Evolutionary conservation across 2,329 filamentous ascomycete genomes (phyloP).

Genomic region (Dactylellina parvicollis): DNA sequence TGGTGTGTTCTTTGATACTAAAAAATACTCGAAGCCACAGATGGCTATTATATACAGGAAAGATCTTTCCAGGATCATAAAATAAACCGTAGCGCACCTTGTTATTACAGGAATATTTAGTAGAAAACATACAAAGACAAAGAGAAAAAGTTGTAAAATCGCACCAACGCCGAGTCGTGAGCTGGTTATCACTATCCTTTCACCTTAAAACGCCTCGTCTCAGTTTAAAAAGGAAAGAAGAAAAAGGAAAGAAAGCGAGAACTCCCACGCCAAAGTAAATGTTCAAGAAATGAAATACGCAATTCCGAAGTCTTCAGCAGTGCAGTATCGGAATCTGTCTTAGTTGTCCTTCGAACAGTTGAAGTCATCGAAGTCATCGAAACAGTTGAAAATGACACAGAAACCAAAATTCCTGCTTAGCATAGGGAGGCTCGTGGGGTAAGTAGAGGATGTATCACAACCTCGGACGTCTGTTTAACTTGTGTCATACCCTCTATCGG

Average conservation of each 20-base stretch:
- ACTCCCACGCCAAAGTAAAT: not conserved
- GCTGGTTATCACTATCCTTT: conserved; percentile 14
- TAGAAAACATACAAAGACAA: not conserved
- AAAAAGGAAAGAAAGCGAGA: not conserved
- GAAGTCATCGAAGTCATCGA: too few species aligned
- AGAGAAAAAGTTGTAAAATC: conserved; percentile 1
- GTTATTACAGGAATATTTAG: conserved; percentile 3
- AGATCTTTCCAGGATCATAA: not conserved
- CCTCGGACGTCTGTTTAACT: conserved; percentile 32
- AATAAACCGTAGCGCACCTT: conserved; percentile 9
- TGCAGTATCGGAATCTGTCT: too few species aligned
- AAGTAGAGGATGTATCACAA: conserved; percentile 41
- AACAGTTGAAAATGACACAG: too few species aligned
- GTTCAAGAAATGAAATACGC: too few species aligned
- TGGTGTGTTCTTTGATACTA: too few species aligned
- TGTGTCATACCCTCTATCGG: conserved; percentile 29
- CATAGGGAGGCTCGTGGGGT: conserved; percentile 47
- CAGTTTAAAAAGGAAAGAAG: conserved; percentile 23
- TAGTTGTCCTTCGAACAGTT: too few species aligned
- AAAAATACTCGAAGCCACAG: too few species aligned
- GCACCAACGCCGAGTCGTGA: conserved; percentile 30
- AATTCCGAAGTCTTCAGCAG: too few species aligned
- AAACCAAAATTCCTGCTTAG: not conserved
- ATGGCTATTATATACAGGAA: not conserved
- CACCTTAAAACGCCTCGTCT: conserved; percentile 42